Base-by-base conservation (phyloP, 2,329 filamentous ascomycete species). In the Tolypocladium amazonense region DNA sequence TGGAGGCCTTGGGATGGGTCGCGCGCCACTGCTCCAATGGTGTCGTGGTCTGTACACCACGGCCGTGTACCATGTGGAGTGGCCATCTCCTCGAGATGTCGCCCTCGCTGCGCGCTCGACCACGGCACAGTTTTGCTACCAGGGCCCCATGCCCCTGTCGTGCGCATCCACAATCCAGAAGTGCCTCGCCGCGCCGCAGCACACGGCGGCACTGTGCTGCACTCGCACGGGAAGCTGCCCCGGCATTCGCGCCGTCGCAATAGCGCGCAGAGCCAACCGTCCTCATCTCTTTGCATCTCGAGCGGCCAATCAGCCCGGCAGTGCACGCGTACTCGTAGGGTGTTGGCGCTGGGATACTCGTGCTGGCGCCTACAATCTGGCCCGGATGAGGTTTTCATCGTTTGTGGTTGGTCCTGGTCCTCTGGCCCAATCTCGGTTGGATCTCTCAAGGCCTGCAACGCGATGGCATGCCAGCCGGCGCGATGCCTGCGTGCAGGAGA, bases 1-100 rank as follows among this genome's bases (percentile, higher is more conserved):
- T 61, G 62, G 62, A 58, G 61, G 54, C 12, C n/a, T n/a, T 27
- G 33, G 14, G 33, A 60, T 60, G 60, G 60, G 60, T 57, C 56
- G 38, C 38, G 38, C 55, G n/a, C 54, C 37, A 25, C 37, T 20
- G 41, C 54, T 41, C 54, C 55, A 41, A 41, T 56, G 55, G 38
- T 4, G 37, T 7, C 9, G 18, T 53, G 47, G 27, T 33, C 27
- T 30, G 18, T 35, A 53, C 47, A 52, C 27, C 47, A 11, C 15
- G 14, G 47, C 15, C 25, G 4, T 30, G 47, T 52, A 30, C 47
- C 25, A 20, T 47, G 43, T 25, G 43, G 43, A 45, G 43, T 14
- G 43, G 25, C 45, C 25, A 27, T 47, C 23, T 47, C 43, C 9
- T 45, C 41, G 41, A 33, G 30, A 25, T n/a, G n/a, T n/a, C n/a